phyloP scores from a whole-genome alignment of 2,329 filamentous ascomycete genomes.

The Colletotrichum aenigma region DNA sequence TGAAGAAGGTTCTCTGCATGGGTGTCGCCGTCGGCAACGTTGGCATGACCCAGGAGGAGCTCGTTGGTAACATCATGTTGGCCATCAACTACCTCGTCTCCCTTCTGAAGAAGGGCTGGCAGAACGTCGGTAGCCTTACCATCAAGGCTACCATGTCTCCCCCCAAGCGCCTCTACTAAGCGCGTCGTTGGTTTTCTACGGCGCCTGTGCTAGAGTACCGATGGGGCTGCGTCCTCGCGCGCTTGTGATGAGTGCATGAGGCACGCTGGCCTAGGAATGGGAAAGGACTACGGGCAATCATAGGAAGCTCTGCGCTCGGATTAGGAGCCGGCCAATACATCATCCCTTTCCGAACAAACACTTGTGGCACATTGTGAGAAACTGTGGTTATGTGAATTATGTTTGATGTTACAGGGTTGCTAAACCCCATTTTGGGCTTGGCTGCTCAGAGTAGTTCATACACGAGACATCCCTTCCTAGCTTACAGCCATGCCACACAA shows the following conservation, averaged over 20 bases:
- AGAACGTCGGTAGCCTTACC: constrained; percentile 99
- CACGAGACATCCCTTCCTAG: background rate
- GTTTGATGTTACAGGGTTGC: background rate
- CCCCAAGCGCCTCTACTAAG: constrained; percentile 96
- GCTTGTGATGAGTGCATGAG: background rate
- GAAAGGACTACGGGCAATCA: constrained; percentile 1
- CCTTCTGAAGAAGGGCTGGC: constrained; percentile 99
- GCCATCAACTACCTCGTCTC: constrained; percentile 99
- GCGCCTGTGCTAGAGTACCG: background rate
- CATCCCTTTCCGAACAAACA: background rate
- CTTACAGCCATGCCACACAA: too few species aligned
- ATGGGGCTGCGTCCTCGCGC: background rate
- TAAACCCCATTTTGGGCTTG: background rate
- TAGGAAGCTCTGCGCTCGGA: constrained; percentile 19
- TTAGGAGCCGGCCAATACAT: constrained; percentile 14
- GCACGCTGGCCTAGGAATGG: background rate
- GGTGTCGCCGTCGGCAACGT: constrained; percentile 99
- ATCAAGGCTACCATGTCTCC: constrained; percentile 99
- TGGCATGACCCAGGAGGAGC: constrained; percentile 93
- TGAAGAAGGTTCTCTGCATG: constrained; percentile 99
- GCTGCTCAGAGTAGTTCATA: background rate
- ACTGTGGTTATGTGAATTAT: background rate
- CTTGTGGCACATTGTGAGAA: background rate
- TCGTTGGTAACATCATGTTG: constrained; percentile 99
- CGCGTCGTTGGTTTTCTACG: constrained; percentile 15